These are phyloP conservation scores for Atkinsonella hypoxylon DNA, from an alignment of 2,329 filamentous ascomycete genomes.

Conservation along the genomic window DNA sequence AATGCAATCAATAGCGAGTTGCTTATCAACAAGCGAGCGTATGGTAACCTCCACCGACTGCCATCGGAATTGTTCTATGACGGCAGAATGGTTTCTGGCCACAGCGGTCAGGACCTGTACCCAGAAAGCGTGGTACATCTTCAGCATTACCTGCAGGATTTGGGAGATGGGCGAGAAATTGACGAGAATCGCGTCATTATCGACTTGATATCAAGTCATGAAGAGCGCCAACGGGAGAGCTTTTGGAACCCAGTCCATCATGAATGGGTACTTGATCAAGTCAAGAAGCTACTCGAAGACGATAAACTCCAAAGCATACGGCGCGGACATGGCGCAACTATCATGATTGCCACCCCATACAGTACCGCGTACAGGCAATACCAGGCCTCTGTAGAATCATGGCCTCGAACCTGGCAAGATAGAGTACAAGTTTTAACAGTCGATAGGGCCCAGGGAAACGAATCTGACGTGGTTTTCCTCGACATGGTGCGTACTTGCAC, in stretches of 20 bases:
- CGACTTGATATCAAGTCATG: slow-evolving; percentile 15
- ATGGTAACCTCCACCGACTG: slow-evolving; percentile 26
- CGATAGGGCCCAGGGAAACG: slow-evolving; percentile 33
- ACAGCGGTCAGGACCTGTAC: slow-evolving; percentile 12
- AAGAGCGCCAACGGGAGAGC: slow-evolving; percentile 19
- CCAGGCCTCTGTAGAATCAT: slow-evolving; percentile 13
- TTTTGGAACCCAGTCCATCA: slow-evolving; percentile 29
- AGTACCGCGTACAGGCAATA: slow-evolving; percentile 26
- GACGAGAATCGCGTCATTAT: slow-evolving; percentile 26
- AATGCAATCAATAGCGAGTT: slow-evolving; percentile 21
- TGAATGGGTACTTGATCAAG: slow-evolving; percentile 23
- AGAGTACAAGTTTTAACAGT: slow-evolving; percentile 30
- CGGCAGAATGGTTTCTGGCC: slow-evolving; percentile 23
- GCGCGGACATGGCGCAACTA: slow-evolving; percentile 18
- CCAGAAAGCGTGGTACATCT: slow-evolving; percentile 18
- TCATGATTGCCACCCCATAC: slow-evolving; percentile 35
- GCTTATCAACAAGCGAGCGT: slow-evolving; percentile 25
- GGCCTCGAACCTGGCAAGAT: slow-evolving; percentile 15
- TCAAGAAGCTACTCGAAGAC: slow-evolving; percentile 14
- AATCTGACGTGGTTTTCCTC: slow-evolving; percentile 35
- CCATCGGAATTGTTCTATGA: slow-evolving; percentile 31
- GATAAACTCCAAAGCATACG: slow-evolving; percentile 10
- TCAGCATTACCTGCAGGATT: slow-evolving; percentile 16
- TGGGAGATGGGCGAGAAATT: slow-evolving; percentile 12
- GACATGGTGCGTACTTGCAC: slow-evolving; percentile 31